A percentile compares a stretch with the other conserved stretches of the same genome.
Conservation (phyloP, 73 alveolate species). For the Breviolum minutum region DNA sequence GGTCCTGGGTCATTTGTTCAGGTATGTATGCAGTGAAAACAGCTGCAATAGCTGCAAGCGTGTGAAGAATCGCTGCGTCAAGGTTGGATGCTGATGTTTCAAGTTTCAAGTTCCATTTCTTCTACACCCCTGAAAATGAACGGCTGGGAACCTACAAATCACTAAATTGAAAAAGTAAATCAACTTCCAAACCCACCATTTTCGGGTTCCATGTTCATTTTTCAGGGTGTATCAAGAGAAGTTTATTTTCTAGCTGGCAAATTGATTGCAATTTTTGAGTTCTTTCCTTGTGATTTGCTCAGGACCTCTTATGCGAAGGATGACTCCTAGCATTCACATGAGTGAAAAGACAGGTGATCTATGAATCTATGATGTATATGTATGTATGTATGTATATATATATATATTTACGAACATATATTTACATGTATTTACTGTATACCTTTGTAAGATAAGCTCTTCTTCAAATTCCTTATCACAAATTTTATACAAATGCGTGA, state of each 20-base stretch:
- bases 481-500: no score
- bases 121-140: not conserved
- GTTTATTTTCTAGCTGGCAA: no score
- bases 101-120: not conserved
- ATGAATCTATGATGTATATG: no score
- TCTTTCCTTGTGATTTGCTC: no score
- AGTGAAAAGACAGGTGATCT: not conserved
- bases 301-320: no score
- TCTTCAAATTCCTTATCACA: no score
- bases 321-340: not conserved
- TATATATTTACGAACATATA: not conserved
- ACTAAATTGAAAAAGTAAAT: no score
- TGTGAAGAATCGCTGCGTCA: constrained; percentile 51
- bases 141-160: not conserved
- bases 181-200: no score
- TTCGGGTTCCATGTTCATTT: no score
- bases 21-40: constrained; percentile 40
- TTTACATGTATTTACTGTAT: not conserved
- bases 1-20: no score
- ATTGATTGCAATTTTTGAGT: no score
- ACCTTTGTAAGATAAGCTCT: not conserved
- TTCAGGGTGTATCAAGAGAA: no score
- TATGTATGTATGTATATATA: not conserved
- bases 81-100: not conserved
- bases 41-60: constrained; percentile 25